Evolutionary conservation across 1,139 yeast species (phyloP), one percentile per base, ranked within the genome.

Genomic region (Pichia sp.): DNA sequence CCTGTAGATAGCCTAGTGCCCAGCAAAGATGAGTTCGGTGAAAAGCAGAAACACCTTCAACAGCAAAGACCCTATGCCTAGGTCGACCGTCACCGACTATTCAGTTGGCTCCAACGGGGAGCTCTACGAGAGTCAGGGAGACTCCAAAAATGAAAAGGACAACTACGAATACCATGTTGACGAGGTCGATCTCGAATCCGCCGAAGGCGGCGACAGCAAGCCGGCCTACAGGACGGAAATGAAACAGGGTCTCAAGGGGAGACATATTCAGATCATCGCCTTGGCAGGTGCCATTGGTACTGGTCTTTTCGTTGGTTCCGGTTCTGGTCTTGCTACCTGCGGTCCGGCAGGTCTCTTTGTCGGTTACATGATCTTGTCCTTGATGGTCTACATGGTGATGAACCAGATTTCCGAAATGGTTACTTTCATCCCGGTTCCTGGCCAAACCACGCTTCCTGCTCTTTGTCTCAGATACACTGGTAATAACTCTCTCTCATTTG

Each of bases 261-360:
- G 84, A 62, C 85, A 81, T 60, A 65, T 81, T 46, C 83, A 79
- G 62, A 75, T 80, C 79, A 85, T 87, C 55, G 87, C 93, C 36
- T 74, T 87, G 50, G 95, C 93, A n/a, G 86, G 91, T 10, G 83
- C 89, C 58, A 84, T 87, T 51, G 95, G 95, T 69, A 82, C 83
- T 5, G 83, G 83, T 62, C 72, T 82, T 47, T 80, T 83, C 60
- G 78, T 79, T 48, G 80, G 82, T 47, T 69, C 79, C 5, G 82
- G 83, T 49, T 65, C 74, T 12, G 73, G 76, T 3, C 66, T 80
- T 41, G 61, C 72, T 10, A 59, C 62, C 3, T 72, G 76, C 62
- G 85, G 84, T 12, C 83, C 84, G 1, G 83, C 76, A 1, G 71
- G 77, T 16, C 62, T 80, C 45, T 67, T 79, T 13, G 63, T 75